These are phyloP conservation scores for Sclerotiophoma versabilis DNA, from an alignment of 2,329 filamentous ascomycete species.

Conservation along the genomic window DNA sequence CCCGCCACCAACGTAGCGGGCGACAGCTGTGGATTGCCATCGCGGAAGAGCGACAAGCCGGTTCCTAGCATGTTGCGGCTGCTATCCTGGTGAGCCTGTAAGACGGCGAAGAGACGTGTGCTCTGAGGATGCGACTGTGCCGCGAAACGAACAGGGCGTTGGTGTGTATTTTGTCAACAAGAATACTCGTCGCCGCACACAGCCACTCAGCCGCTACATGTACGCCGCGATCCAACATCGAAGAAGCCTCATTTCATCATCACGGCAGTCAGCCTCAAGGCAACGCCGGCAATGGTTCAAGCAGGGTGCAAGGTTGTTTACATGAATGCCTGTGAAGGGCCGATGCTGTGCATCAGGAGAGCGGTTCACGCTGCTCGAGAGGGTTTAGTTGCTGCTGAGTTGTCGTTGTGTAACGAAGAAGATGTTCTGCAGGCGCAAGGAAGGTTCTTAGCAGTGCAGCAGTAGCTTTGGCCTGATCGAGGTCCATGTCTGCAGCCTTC, in stretches of 20 bases:
- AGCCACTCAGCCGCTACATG: conserved; percentile 37
- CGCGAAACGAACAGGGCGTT: conserved; percentile 1
- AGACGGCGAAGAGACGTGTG: conserved; percentile 30
- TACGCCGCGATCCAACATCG: conserved; percentile 26
- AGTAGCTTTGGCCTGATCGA: conserved; percentile 2
- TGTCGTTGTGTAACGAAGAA: conserved; percentile 24
- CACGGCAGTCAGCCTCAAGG: conserved; percentile 4
- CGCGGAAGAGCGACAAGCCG: conserved; percentile 29
- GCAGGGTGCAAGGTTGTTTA: conserved; percentile 10
- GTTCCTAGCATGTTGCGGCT: conserved; percentile 31
- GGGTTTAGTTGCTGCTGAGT: conserved; percentile 21
- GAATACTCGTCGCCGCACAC: conserved; percentile 31
- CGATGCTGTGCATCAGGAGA: conserved; percentile 19
- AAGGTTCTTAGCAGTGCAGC: conserved; percentile 17
- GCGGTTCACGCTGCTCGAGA: conserved; percentile 8
- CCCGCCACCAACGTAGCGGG: conserved; percentile 4
- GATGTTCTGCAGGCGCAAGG: conserved; percentile 23
- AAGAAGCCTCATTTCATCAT: conserved; percentile 24
- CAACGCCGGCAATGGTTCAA: neutral
- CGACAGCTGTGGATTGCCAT: conserved; percentile 33
- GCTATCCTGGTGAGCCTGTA: conserved; percentile 15
- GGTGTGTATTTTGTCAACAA: conserved; percentile 10
- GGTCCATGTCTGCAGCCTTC: neutral
- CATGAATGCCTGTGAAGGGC: conserved; percentile 31
- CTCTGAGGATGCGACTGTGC: conserved; percentile 1